These are phyloP conservation scores for Pseudoscleropodium purum DNA, from an alignment of 225 moss, liverwort and hornwort genomes.

Conservation along the genomic window DNA sequence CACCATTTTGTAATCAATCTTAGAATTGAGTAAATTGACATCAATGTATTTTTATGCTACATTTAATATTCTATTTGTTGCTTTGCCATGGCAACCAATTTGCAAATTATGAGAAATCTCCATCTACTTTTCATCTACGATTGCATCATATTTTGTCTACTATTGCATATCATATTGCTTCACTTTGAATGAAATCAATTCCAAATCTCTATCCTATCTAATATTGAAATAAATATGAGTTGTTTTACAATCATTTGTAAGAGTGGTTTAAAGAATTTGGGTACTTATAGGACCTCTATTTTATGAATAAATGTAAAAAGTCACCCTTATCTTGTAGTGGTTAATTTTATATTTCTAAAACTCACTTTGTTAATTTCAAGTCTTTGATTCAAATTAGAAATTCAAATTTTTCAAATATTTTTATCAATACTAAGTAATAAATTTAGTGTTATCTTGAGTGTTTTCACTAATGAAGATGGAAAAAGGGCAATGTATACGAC, in stretches of 20 bases:
- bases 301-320: neutral
- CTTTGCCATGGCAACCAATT: neutral
- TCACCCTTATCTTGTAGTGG: neutral
- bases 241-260: neutral
- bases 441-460: neutral
- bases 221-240: neutral
- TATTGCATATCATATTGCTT: neutral
- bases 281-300: neutral
- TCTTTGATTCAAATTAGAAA: neutral
- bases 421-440: neutral
- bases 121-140: neutral
- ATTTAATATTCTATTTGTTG: neutral
- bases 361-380: fast-evolving
- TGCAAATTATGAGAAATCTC: neutral
- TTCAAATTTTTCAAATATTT: too few species aligned
- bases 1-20: neutral
- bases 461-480: neutral
- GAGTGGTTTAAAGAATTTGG: fast-evolving
- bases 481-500: neutral
- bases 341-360: neutral
- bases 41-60: neutral
- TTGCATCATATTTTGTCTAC: neutral
- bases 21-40: neutral
- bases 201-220: neutral
- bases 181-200: neutral